Evolutionary conservation across 2,329 filamentous ascomycete genomes (phyloP), one percentile per base, ranked within the genome.

Genomic region (Epichloe gansuensis): DNA sequence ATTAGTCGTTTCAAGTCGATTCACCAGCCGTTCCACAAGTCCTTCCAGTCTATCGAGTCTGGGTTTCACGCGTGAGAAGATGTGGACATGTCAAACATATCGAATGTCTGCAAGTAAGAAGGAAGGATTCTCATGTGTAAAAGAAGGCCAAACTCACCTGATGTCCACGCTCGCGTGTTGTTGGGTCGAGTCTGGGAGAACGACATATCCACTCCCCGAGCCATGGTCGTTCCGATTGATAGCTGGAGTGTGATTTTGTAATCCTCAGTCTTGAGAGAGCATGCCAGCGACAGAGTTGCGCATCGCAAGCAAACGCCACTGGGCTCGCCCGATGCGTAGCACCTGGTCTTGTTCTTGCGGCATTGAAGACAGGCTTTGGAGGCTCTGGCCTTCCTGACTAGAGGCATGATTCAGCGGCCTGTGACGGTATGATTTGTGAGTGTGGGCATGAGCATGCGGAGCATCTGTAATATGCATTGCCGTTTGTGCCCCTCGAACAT

Each of bases 321-420:
- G 4, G 50, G 38, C n/a, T 45, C 45, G 0, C 50, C 35, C 0
- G 57, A 59, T 2, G 56, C 51, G 17, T 64, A 63, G 41, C 62
- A 63, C 8, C 62, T 54, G 13, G 62, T 62, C 50, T 64, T 64
- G 46, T 60, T 51, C 25, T 56, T 59, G 39, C 58, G 62, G 17
- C 62, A 64, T 1, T 58, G 51, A 37, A 57, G 55, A 45, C 62
- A 64, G 5, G 62, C 62, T 46, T 59, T 61, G 1, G 62, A 62
- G 9, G 61, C 62, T 50, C 62, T 57, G 9, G 54, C 61, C 1
- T 52, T 38, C 25, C 59, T 47, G 15, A 58, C 17, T 8, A 60
- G 57, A 23, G 62, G 60, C 61, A 63, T 63, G 13, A 46, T 41
- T 46, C 35, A 44, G 21, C 42, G 11, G 17, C 42, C 9, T 44